Base-by-base conservation (phyloP, 192 early-diverging fungal species). In the Rhizoclosmatium globosum region DNA sequence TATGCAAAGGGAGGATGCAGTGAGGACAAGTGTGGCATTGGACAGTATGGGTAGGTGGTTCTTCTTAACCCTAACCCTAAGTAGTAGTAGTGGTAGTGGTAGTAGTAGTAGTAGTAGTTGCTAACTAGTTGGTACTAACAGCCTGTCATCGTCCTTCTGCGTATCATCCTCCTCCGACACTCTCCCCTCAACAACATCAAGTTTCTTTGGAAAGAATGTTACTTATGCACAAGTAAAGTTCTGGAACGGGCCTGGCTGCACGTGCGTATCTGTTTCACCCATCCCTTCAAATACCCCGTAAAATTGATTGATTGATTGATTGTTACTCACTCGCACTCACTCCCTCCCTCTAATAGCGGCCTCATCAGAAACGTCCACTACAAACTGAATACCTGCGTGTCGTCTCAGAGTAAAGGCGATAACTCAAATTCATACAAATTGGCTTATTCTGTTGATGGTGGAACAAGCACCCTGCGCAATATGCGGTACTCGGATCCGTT, bases 161-260 rank as follows among this genome's bases (percentile, higher is more conserved):
- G 11, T 62, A 7, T 19, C 9, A 4, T 19, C 21, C 21, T 62
- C 23, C 60, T 62, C 60, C 23, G 60, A 62, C 21, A 21, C 60
- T 21, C 38, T 62, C 11, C 11, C 21, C 6, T 9, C 9, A 6
- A 39, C 19, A 62, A 62, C 60, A 4, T 62, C 60, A 21, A 19
- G 60, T 31, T 23, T 19, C 11, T 62, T 62, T 39, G 60, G 60
- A 7, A 7, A 7, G 23, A 62, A 62, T 62, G 60, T 62, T 4
- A 9, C 9, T 7, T 62, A 62, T 62, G 60, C 60, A 6, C 60
- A 62, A 39, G 60, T 62, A 7, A 62, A 62, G 60, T 62, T 62
- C 21, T 62, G 60, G 60, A 39, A 62, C 21, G 60, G 60, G 7
- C 60, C 60, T 7, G 60, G 60, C 7, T 62, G 60, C 60, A 21